These are phyloP conservation scores for Saturnispora silvae DNA, from an alignment of 805 yeast genomes.

Conservation along the genomic window DNA sequence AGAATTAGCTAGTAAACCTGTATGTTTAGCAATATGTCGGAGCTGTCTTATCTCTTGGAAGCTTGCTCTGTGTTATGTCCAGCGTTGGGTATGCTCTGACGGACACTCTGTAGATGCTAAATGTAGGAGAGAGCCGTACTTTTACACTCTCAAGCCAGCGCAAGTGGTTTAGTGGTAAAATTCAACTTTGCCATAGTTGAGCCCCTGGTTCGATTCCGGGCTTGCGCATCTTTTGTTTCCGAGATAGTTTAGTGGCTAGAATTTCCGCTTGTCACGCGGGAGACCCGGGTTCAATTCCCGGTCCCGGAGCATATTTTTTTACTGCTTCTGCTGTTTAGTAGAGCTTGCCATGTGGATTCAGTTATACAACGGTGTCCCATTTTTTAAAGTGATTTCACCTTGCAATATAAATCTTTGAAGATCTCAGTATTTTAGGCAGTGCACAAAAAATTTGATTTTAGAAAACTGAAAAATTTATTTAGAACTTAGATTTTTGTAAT, in stretches of 20 bases:
- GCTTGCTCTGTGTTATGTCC: too few relatives aligned
- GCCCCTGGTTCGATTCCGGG: slow-evolving; percentile 24
- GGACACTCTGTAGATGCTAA: too few relatives aligned
- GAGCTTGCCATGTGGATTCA: not conserved
- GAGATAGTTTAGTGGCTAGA: slow-evolving; percentile 33
- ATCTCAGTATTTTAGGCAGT: too few relatives aligned
- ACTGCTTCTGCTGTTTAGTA: not conserved
- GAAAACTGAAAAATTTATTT: too few relatives aligned
- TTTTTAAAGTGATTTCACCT: too few relatives aligned
- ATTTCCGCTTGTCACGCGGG: slow-evolving; percentile 35
- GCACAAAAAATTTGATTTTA: too few relatives aligned
- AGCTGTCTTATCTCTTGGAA: too few relatives aligned
- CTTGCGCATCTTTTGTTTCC: slow-evolving; percentile 15
- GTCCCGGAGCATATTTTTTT: slow-evolving; percentile 25
- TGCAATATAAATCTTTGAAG: too few relatives aligned
- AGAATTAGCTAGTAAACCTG: too few relatives aligned
- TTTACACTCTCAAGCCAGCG: slow-evolving; percentile 12
- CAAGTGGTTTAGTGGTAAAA: slow-evolving; percentile 23
- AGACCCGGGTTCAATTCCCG: slow-evolving; percentile 35
- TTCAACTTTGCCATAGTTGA: slow-evolving; percentile 23
- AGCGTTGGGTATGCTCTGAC: too few relatives aligned
- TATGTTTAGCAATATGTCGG: too few relatives aligned
- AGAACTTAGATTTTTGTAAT: not conserved
- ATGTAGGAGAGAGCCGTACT: too few relatives aligned
- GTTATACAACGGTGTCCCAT: not conserved